phyloP scores from a whole-genome alignment of 2,329 filamentous ascomycete genomes.

The Talaromyces atroroseus region DNA sequence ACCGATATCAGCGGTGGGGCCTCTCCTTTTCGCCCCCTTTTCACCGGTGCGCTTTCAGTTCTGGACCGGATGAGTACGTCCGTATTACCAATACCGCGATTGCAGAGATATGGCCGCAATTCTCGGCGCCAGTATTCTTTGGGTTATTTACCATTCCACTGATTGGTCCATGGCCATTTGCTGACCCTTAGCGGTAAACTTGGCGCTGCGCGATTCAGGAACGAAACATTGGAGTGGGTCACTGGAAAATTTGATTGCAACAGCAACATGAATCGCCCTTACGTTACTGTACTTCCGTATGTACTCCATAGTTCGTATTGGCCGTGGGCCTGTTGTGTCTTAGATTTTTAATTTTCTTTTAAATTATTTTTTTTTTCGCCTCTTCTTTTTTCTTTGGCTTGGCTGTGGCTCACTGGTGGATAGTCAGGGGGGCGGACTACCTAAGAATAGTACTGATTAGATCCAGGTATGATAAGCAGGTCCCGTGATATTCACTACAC shows the following conservation, averaged over 20 bases:
- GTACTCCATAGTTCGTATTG: too few species aligned
- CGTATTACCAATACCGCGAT: neutral
- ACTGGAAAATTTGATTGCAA: neutral
- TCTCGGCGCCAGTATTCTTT: neutral
- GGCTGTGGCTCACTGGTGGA: neutral
- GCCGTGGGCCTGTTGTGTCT: neutral
- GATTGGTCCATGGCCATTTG: neutral
- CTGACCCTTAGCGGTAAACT: neutral
- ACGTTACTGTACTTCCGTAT: neutral
- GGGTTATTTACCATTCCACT: neutral
- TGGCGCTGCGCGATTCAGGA: neutral
- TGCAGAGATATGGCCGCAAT: neutral
- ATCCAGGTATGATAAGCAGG: neutral
- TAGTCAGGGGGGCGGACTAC: conserved; percentile 3
- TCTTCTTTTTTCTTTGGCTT: neutral
- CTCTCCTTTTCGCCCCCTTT: neutral
- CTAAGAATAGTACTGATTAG: conserved; percentile 13
- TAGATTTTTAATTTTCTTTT: neutral
- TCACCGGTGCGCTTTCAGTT: neutral
- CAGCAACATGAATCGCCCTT: neutral
- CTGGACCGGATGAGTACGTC: neutral
- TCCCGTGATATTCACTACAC: neutral
- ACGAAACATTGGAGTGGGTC: neutral
- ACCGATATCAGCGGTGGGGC: neutral
- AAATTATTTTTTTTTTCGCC: neutral